Percentiles rank a stretch among this genome's conserved stretches.
These are phyloP conservation scores for Mycena olivaceomarginata DNA, from an alignment of 768 basidiomycete species.

Conservation along the genomic window DNA sequence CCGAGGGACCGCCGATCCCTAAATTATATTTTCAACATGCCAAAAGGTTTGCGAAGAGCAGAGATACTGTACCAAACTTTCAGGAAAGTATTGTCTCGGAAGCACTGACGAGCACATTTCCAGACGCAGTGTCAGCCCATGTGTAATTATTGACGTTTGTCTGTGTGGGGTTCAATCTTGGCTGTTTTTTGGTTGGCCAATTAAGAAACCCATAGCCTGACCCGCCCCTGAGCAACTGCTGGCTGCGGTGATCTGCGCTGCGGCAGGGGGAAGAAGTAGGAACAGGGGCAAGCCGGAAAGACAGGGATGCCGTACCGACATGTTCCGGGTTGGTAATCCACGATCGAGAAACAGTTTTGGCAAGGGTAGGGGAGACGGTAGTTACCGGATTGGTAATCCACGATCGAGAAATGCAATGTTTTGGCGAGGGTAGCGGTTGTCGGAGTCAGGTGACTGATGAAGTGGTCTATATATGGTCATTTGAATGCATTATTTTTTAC, in stretches of 20 bases:
- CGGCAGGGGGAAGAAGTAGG: constrained; percentile 56
- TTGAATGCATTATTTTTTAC: too few species aligned
- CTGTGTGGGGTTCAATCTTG: constrained; percentile 89
- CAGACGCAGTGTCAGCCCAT: constrained; percentile 95
- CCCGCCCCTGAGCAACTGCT: constrained; percentile 61
- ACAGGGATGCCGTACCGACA: too few species aligned
- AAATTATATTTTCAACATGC: constrained; percentile 32
- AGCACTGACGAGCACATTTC: constrained; percentile 95
- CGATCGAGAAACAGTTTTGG: too few species aligned
- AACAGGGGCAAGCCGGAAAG: too few species aligned
- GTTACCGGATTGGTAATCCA: too few species aligned
- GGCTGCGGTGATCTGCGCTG: constrained; percentile 66
- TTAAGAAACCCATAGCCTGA: constrained; percentile 76
- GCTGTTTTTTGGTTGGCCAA: constrained; percentile 89
- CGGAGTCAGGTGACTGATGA: too few species aligned
- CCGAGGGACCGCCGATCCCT: constrained; percentile 78
- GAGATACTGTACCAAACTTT: constrained; percentile 90
- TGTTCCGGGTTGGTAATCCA: too few species aligned
- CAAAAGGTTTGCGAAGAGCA: constrained; percentile 66
- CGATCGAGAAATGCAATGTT: too few species aligned
- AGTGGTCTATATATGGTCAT: too few species aligned
- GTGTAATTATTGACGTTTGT: constrained; percentile 98
- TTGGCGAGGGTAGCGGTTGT: too few species aligned
- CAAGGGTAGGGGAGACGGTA: too few species aligned
- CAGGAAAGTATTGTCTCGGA: constrained; percentile 93